Base-by-base conservation (phyloP, 441 rosid species). In the Sinapis alba region DNA sequence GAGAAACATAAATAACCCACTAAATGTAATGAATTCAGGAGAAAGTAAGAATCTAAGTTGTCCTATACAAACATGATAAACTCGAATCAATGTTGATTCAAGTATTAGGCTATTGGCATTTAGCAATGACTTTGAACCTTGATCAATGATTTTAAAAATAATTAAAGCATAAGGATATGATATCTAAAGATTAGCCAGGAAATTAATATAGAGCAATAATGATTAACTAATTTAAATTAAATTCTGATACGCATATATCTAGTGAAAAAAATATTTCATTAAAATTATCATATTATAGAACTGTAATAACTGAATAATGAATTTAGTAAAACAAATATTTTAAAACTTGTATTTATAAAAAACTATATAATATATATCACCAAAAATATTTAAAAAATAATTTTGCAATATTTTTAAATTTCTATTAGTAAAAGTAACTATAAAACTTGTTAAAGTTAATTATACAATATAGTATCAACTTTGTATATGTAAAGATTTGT, bases 201-300 rank as follows among this genome's bases (percentile, higher is more conserved):
- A 62, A 62, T 68, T 23, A 61, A 61, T 26, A 32, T 5, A 18
- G 36, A 68, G 41, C 43, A 51, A 19, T 10, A 74, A 12, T 65
- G 62, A 70, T 76, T 62, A 73, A 71, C 18, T 68, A 62, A 18
- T 23, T 47, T 10, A 21, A 7, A 13, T 21, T 63, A 8, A 58
- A 56, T 16, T 47, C 16, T 69, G 69, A 16, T 64, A 53, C 32
- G 41, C 68, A 74, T 69, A 72, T 66, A 75, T 74, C 70, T 68
- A 77, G 86, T n/a, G n/a, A n/a, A n/a, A n/a, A n/a, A n/a, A n/a
- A n/a, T n/a, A n/a, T n/a, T n/a, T n/a, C n/a, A n/a, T n/a, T n/a
- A n/a, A n/a, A n/a, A n/a, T 28, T 28, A 28, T 28, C 32, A 28
- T 28, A 1, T 28, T 28, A 5, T 28, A 28, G 6, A 28, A 28